phyloP scores from a whole-genome alignment of 2,329 filamentous ascomycete genomes.

The Diaporthe caulivora region DNA sequence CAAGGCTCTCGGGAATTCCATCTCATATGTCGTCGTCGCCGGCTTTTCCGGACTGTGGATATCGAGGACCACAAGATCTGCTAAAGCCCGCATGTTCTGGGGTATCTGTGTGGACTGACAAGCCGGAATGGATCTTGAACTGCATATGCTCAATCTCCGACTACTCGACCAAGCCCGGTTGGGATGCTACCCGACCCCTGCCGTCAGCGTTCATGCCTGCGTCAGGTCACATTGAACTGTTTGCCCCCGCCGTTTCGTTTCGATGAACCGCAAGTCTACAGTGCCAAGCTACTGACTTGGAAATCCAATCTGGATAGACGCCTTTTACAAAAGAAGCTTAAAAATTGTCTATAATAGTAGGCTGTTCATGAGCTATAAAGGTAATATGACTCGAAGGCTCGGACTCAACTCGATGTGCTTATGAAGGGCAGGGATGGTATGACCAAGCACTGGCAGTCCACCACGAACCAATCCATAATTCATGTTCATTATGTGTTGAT shows the following conservation, averaged over 20 bases:
- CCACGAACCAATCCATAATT: too few species aligned
- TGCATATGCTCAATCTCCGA: constrained; percentile 28
- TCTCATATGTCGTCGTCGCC: constrained; percentile 17
- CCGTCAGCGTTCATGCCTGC: neutral
- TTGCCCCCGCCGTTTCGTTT: constrained; percentile 12
- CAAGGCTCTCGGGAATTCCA: neutral
- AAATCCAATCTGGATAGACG: neutral
- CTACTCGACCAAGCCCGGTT: neutral
- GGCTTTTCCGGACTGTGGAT: constrained; percentile 20
- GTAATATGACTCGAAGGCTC: neutral
- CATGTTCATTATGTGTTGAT: neutral
- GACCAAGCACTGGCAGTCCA: neutral
- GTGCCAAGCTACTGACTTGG: neutral
- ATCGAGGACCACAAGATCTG: constrained; percentile 7
- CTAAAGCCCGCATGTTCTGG: neutral
- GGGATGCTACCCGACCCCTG: neutral
- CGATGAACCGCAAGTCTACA: neutral
- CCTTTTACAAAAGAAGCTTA: constrained; percentile 1
- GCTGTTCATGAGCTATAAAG: neutral
- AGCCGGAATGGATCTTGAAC: neutral
- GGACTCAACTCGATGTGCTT: neutral
- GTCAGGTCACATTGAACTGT: neutral
- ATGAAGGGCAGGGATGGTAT: neutral
- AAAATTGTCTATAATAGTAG: neutral
- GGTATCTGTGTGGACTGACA: constrained; percentile 4